phyloP scores from a whole-genome alignment of 2,329 filamentous ascomycete species.

The Thermoascus crustaceus region DNA sequence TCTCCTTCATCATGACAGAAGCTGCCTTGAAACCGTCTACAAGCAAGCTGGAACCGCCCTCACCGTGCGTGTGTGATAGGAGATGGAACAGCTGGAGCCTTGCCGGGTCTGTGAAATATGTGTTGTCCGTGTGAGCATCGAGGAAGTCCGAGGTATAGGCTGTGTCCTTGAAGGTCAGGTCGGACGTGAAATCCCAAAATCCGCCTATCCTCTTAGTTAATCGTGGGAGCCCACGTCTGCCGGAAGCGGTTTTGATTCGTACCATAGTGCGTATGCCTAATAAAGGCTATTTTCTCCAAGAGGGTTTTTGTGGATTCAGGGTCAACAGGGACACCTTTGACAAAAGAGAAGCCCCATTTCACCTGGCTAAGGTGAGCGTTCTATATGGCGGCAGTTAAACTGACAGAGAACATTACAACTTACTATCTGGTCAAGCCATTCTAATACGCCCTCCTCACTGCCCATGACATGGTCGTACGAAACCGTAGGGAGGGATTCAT shows the following conservation, averaged over 20 bases:
- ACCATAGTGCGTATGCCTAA: constrained; percentile 87
- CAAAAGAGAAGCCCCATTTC: constrained; percentile 66
- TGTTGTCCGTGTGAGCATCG: constrained; percentile 84
- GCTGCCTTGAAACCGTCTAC: constrained; percentile 81
- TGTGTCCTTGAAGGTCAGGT: constrained; percentile 79
- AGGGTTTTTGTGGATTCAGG: constrained; percentile 67
- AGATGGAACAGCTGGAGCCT: constrained; percentile 91
- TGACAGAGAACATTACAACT: too few relatives aligned
- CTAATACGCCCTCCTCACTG: constrained; percentile 48
- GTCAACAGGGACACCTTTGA: constrained; percentile 59
- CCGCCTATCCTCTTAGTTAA: constrained; percentile 37
- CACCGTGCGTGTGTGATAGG: constrained; percentile 60
- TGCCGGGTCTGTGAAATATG: constrained; percentile 88
- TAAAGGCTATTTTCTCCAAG: constrained; percentile 73
- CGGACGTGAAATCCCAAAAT: constrained; percentile 81
- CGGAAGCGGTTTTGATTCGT: constrained; percentile 27
- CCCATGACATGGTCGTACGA: constrained; percentile 54
- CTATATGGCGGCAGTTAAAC: neutral
- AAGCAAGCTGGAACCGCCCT: constrained; percentile 69
- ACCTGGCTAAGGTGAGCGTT: constrained; percentile 40
- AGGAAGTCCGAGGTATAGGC: constrained; percentile 84
- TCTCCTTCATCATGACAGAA: constrained; percentile 46
- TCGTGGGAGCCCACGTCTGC: neutral
- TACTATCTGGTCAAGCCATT: constrained; percentile 56
- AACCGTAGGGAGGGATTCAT: constrained; percentile 49